These are phyloP conservation scores for Tephrocybe sp. DNA, from an alignment of 768 basidiomycete species.

Conservation along the genomic window DNA sequence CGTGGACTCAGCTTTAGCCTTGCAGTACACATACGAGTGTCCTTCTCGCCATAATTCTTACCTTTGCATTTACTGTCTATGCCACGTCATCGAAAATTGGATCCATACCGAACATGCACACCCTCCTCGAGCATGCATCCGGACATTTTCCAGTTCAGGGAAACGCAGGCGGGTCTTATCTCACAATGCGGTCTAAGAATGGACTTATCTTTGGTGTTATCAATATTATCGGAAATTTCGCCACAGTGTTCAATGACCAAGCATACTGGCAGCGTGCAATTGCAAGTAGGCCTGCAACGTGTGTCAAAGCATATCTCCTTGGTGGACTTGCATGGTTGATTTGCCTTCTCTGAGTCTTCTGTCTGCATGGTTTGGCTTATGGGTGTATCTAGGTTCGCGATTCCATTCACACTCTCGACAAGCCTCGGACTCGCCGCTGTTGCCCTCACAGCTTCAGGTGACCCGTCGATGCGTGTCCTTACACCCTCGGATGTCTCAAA, in stretches of 20 bases:
- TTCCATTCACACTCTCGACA: slow-evolving; percentile 84
- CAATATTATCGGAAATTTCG: slow-evolving; percentile 85
- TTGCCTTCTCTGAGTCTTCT: neutral
- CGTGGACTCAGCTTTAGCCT: neutral
- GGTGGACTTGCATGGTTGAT: slow-evolving; percentile 84
- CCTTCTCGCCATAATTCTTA: slow-evolving; percentile 83
- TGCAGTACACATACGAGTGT: slow-evolving; percentile 81
- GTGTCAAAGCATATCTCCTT: slow-evolving; percentile 87
- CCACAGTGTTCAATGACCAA: slow-evolving; percentile 55
- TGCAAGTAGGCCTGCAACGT: slow-evolving; percentile 78
- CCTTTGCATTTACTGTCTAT: slow-evolving; percentile 76
- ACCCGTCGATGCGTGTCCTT: slow-evolving; percentile 49
- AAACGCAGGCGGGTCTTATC: slow-evolving; percentile 84
- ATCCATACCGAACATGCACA: slow-evolving; percentile 73
- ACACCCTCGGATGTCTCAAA: slow-evolving; percentile 71
- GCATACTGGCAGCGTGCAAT: slow-evolving; percentile 94
- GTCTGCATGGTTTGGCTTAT: neutral
- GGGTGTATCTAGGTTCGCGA: slow-evolving; percentile 59
- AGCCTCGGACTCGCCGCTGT: slow-evolving; percentile 87
- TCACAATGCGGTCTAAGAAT: slow-evolving; percentile 75
- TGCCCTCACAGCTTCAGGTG: slow-evolving; percentile 53
- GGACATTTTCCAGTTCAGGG: slow-evolving; percentile 59
- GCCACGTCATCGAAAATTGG: slow-evolving; percentile 79
- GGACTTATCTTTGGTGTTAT: slow-evolving; percentile 85
- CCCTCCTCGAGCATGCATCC: slow-evolving; percentile 64